Base-by-base conservation (phyloP, 345 rosid species). In the Salix koriyanagi region DNA sequence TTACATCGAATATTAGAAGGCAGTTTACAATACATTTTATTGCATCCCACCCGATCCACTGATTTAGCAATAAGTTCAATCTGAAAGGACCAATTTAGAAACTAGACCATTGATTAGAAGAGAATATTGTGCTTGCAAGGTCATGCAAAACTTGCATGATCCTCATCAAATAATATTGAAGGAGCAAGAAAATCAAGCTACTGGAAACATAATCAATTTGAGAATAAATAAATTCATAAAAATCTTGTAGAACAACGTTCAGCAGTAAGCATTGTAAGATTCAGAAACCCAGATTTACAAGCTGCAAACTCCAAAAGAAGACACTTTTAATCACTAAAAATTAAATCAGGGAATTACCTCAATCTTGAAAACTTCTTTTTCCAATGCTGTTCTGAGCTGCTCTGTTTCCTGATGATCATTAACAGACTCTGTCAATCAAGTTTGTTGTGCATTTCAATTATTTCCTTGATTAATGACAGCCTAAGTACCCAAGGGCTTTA, bases 331-430 rank as follows among this genome's bases (percentile, higher is more conserved):
- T 70, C 75, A 68, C 67, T 67, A 54, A 7, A 39, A 77, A 32
- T 34, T 2, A 30, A 13, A 71, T 8, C 32, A 72, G 56, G 28
- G 64, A 73, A 77, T 82, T 88, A 91, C 99, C 99, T 92, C 97
- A 67, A 90, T 71, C 78, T 89, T 91, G 30, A 83, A 79, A 69
- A 86, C 89, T 87, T 91, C 96, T 86, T 83, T 89, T 86, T 86
- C 96, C 86, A 96, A 84, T 65, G 91, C 87, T 72, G 82, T 66
- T 69, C 83, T 91, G 71, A 96, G 97, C 84, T 81, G 88, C 75
- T 87, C 91, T 4, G 90, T 88, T 81, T 96, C 99, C 99, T 96
- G 87, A 73, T 76, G 73, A 72, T 65, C 67, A 42, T 50, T 79
- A 84, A 70, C 34, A 85, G 44, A 41, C n/a, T 72, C 67, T 65